A percentile compares a stretch with the other conserved stretches of the same genome.
These are phyloP conservation scores for Arachnopeziza araneosa DNA, from an alignment of 2,329 filamentous ascomycete species.

Conservation along the genomic window DNA sequence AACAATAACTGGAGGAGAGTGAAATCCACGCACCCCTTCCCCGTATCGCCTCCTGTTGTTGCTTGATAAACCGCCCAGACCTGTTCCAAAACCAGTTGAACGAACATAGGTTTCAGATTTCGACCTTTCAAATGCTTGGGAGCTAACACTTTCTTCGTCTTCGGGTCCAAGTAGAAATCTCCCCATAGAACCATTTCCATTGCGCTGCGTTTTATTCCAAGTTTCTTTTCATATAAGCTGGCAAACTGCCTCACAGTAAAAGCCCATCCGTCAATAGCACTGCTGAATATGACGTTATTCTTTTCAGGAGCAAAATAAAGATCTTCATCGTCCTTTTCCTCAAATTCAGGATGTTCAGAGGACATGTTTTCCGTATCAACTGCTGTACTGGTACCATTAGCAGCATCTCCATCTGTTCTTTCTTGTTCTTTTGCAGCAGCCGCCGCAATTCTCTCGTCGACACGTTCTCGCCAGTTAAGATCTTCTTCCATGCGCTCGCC, in stretches of 20 bases:
- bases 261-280: conserved; percentile 97
- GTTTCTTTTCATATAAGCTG: conserved; percentile 88
- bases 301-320: conserved; percentile 97
- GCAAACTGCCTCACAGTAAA: conserved; percentile 96
- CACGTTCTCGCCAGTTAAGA: conserved; percentile 86
- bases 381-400: conserved; percentile 29
- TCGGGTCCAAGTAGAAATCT: conserved; percentile 92
- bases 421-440: conserved; percentile 57
- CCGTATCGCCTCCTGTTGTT: conserved; percentile 74
- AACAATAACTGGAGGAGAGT: conserved; percentile 25
- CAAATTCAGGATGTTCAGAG: conserved; percentile 62
- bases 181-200: conserved; percentile 97
- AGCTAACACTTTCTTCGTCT: conserved; percentile 88
- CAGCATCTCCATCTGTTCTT: conserved; percentile 29
- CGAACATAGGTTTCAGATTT: conserved; percentile 91
- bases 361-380: conserved; percentile 45
- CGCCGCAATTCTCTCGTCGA: conserved; percentile 79
- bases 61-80: conserved; percentile 96
- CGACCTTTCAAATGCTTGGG: conserved; percentile 91
- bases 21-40: conserved; percentile 63
- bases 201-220: conserved; percentile 82
- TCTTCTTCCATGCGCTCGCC: conserved; percentile 99
- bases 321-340: conserved; percentile 92
- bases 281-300: conserved; percentile 98
- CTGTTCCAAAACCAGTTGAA: conserved; percentile 90